Conservation (phyloP, 306 rosid genomes). For the Citrullus amarus region DNA sequence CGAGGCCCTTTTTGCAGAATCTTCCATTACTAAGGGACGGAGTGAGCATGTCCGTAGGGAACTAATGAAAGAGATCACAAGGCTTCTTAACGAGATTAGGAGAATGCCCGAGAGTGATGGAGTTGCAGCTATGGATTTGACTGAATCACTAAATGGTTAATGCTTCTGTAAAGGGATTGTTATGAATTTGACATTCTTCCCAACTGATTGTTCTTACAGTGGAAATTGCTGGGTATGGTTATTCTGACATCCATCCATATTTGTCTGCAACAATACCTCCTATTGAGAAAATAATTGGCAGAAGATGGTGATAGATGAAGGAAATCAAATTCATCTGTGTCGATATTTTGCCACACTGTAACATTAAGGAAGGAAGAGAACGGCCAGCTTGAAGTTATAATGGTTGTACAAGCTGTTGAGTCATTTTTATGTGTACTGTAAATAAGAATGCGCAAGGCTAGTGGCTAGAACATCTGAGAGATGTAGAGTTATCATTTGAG, state of each 20-base stretch:
- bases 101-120: slow-evolving; percentile 62
- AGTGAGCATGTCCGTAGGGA: slow-evolving; percentile 54
- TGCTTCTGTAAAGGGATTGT: background rate
- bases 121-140: slow-evolving; percentile 42
- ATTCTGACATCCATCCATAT: background rate
- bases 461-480: background rate
- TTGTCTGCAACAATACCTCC: background rate
- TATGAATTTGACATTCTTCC: background rate
- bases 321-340: background rate
- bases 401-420: background rate
- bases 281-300: background rate
- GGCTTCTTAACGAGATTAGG: slow-evolving; percentile 77
- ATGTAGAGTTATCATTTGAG: background rate
- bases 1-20: slow-evolving; percentile 65
- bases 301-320: background rate
- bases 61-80: slow-evolving; percentile 52
- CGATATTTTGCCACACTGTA: background rate
- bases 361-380: background rate
- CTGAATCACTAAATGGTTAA: slow-evolving; percentile 47
- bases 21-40: slow-evolving; percentile 70
- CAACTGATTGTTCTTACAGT: background rate
- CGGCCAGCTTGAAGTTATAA: background rate
- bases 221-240: background rate
- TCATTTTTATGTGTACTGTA: background rate
- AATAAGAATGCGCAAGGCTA: background rate